Evolutionary conservation across 495 filamentous ascomycete species (phyloP), one percentile per base, ranked within the genome.

Genomic region (Penicillium cinerascens): DNA sequence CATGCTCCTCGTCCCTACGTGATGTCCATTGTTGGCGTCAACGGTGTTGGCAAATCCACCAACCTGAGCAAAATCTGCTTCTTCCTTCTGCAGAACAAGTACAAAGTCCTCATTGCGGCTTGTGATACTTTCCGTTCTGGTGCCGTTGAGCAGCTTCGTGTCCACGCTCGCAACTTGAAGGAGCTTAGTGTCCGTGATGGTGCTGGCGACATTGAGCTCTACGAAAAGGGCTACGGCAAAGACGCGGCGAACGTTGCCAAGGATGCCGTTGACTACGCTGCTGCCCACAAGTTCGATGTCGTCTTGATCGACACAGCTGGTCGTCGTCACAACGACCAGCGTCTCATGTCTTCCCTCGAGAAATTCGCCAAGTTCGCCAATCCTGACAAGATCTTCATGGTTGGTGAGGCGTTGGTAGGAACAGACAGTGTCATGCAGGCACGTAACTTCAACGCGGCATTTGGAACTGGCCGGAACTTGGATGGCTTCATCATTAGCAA

Each of bases 401-500:
- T 98, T 65, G 93, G 91, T 51, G 93, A 98, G 80, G 93, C 93
- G 18, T 79, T 98, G 7, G 95, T 97, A 3, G 93, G 93, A 20
- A 92, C 87, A 8, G 95, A 98, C 67, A 89, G 87, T 17, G 95
- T 98, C 36, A 87, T 88, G 52, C 93, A 98, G 75, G 93, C 95
- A 6, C 78, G 92, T 47, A 96, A 96, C 61, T 98, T 98, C 76
- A 97, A 97, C 63, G 81, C 84, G 21, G 87, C 88, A 2, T 98
- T 98, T 75, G 93, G 92, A 6, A 76, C 80, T 3, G 88, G 82
- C 25, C 79, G 91, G 56, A 82, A 82, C 44, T 66, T 95, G 42
- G 93, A 98, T 69, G 93, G 93, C 3, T 98, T 98, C 63, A 95
- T 98, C 59, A 96, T 98, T 61, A 92, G 86, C 52, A 98, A 98